Evolutionary conservation across 1,284 basidiomycete genomes (phyloP).

Genomic region (Xerocomus nothofagi): DNA sequence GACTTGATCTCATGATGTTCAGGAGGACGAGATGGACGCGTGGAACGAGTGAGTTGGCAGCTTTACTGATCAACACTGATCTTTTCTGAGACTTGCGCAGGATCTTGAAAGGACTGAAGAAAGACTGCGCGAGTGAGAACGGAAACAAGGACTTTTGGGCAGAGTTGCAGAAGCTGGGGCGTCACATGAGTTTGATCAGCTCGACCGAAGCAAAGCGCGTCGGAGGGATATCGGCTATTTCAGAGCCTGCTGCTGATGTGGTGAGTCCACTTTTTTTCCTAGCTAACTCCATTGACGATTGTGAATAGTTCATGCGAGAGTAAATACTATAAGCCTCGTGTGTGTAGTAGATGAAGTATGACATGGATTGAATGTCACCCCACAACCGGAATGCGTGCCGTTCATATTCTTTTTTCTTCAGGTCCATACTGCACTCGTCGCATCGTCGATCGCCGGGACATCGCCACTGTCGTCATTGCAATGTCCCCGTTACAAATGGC

Average conservation of each 20-base stretch:
- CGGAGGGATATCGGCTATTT: constrained; percentile 54
- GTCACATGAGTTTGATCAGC: constrained; percentile 60
- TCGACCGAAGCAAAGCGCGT: constrained; percentile 56
- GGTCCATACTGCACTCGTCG: too few species aligned
- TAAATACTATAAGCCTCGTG: constrained; percentile 4
- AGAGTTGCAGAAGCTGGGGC: constrained; percentile 51
- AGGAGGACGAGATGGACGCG: constrained; percentile 77
- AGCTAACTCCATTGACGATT: neutral
- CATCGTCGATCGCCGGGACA: neutral
- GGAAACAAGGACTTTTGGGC: constrained; percentile 70
- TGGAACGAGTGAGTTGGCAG: constrained; percentile 65
- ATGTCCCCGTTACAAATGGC: constrained; percentile 8
- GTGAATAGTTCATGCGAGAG: constrained; percentile 26
- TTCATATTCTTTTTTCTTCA: neutral
- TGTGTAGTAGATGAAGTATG: neutral
- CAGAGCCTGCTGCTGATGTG: constrained; percentile 48
- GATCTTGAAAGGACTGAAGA: constrained; percentile 58
- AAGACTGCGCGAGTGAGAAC: constrained; percentile 49
- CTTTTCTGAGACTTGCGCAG: constrained; percentile 35
- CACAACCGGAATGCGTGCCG: neutral
- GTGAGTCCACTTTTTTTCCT: constrained; percentile 34
- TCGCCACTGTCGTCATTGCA: constrained; percentile 13
- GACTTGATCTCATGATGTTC: constrained; percentile 1
- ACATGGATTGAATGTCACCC: too few species aligned
- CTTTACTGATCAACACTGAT: neutral